These are phyloP conservation scores for Diversispora eburnea DNA, from an alignment of 192 early-diverging fungal species.

Conservation along the genomic window DNA sequence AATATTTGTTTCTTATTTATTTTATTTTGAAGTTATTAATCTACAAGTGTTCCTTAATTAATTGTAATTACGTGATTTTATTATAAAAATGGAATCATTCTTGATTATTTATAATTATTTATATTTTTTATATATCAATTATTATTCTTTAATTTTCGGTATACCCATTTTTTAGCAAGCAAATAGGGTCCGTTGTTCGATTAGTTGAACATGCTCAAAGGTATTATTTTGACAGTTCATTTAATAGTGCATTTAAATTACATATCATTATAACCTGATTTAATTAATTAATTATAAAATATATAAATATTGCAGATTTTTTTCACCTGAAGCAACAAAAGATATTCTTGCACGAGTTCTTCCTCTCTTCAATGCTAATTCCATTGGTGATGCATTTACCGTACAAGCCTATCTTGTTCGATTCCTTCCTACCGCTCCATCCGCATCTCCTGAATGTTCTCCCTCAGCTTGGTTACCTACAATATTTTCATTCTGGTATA, in stretches of 20 bases:
- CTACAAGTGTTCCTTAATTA: neutral
- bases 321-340: conserved; percentile 55
- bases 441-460: conserved; percentile 59
- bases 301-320: conserved; percentile 48
- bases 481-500: conserved; percentile 80
- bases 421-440: conserved; percentile 62
- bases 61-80: neutral
- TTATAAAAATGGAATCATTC: too few relatives aligned
- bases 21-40: neutral
- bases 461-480: conserved; percentile 73
- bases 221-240: conserved; percentile 38
- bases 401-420: conserved; percentile 58
- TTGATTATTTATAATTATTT: too few relatives aligned
- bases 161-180: conserved; percentile 40
- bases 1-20: neutral
- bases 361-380: conserved; percentile 69
- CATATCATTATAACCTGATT: neutral
- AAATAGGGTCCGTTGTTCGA: conserved; percentile 45
- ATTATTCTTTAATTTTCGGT: neutral
- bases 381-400: conserved; percentile 53
- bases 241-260: conserved; percentile 34
- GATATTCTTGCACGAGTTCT: conserved; percentile 80
- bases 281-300: neutral
- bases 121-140: too few relatives aligned
- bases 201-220: conserved; percentile 49